Base-by-base conservation (phyloP, 495 filamentous ascomycete species). In the Xylaria sp. region DNA sequence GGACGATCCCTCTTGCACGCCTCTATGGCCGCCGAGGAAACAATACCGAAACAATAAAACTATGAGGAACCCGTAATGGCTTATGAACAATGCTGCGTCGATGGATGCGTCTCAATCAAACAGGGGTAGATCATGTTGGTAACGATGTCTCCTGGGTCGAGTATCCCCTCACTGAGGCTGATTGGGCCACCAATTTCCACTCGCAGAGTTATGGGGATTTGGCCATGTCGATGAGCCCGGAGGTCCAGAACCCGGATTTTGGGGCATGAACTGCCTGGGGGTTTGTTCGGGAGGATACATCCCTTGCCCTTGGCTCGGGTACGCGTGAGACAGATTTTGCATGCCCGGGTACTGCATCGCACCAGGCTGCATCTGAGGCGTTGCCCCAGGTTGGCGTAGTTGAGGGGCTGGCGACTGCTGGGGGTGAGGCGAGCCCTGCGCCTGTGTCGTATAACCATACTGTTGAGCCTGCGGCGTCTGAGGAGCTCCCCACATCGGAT, bases 221-320 rank as follows among this genome's bases (percentile, higher is more conserved):
- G 80, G 79, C 83, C 83, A 85, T 15, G 77, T 74, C 48, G 84
- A 83, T 26, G 80, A 76, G n/a, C 81, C 81, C 5, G 83, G 78
- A 15, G 83, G 83, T 21, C 78, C 70, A 7, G 74, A 74, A 1
- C 79, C 75, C 11, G 80, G 76, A 66, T 79, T 82, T 44, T 83
- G 83, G 35, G 85, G 85, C 83, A 90, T 84, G 75, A 90, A 91
- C 74, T 90, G 89, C 50, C 89, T 87, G 24, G 88, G 85, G 5
- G 84, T 87, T 75, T 87, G 87, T 53, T 88, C 87, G 4, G 84
- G 80, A 55, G 83, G 80, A 70, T 90, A 90, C 77, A 91, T 88
- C 64, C 82, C 85, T 77, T 88, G 85, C 53, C 80, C 82, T 21
- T 83, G 79, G 44, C 87, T 74, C 61, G 82, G 77, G 70, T 86